phyloP scores from a whole-genome alignment of 176 grass and related monocot genomes.

The Carex myosuroides region DNA sequence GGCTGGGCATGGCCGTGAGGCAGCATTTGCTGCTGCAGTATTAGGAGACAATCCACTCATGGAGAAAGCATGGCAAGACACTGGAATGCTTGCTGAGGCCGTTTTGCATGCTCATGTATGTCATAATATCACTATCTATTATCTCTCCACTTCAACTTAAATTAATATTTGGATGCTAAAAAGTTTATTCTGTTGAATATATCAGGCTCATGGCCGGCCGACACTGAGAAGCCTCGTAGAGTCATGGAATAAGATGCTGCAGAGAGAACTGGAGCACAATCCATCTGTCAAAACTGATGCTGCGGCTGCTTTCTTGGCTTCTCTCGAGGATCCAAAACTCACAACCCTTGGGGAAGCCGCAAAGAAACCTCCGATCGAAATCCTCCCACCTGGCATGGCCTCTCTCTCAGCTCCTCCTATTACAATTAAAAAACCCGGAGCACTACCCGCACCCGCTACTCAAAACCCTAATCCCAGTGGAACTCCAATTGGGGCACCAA shows the following conservation, averaged over 20 bases:
- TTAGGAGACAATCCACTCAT: constrained; percentile 92
- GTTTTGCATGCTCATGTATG: constrained; percentile 97
- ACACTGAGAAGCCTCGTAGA: constrained; percentile 76
- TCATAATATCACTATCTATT: constrained; percentile 1
- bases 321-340: constrained; percentile 91
- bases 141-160: not conserved
- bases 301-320: constrained; percentile 86
- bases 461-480: constrained; percentile 13
- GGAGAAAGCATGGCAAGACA: constrained; percentile 99
- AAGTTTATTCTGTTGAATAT: not conserved
- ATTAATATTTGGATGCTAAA: not conserved
- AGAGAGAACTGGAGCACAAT: constrained; percentile 80
- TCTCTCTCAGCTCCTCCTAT: constrained; percentile 83
- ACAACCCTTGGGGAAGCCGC: constrained; percentile 65
- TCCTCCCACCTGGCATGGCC: constrained; percentile 94
- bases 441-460: constrained; percentile 22
- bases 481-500: constrained; percentile 28
- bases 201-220: constrained; percentile 88
- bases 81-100: constrained; percentile 88
- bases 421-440: constrained; percentile 44
- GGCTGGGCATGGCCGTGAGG: constrained; percentile 88
- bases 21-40: constrained; percentile 92
- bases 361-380: constrained; percentile 93
- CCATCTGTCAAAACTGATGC: constrained; percentile 91
- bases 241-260: constrained; percentile 93